Evolutionary conservation across 140 eudicot species (phyloP), one percentile per base, ranked within the genome.

Genomic region (Anethum foeniculum): DNA sequence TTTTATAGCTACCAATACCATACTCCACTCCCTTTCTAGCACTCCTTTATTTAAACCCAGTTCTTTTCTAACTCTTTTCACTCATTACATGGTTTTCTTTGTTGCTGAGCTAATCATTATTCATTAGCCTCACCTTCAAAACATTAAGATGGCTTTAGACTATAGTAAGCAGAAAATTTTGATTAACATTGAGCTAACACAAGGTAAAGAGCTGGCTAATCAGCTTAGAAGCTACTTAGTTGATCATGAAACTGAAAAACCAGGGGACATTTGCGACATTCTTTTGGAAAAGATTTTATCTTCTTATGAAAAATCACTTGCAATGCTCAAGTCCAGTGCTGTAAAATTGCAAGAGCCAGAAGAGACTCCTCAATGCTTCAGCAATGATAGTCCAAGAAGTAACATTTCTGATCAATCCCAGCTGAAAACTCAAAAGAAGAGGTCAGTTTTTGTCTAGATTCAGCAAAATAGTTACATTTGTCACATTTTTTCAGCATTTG

Each of bases 291-390:
- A 83, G 76, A 90, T 94, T 76, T 84, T 94, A 81, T 85, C 91
- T 49, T 85, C 93, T 18, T 92, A 88, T 80, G 93, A 94, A 56
- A 90, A 87, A 47, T 91, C 97, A 13, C 86, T 94, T 34, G 75
- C 88, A 16, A 52, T 90, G 84, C 86, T 86, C 62, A 85, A 76
- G 71, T 71, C 65, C 52, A 68, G 54, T 51, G 81, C 71, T 77
- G 3, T 83, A 25, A 60, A 78, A 32, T 82, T 36, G 73, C 81
- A 65, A 51, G 58, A 62, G 18, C 36, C 4, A 47, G 81, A 62
- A 9, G 69, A 62, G 36, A 9, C 34, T 2, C 41, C 85, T 3
- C 85, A 80, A 16, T 58, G 85, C 30, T 39, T 77, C 58, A 68
- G 48, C 60, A 28, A 0, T 75, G 80, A 78, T 13, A 90, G 86